Base-by-base conservation (phyloP, 192 early-diverging fungal species). In the Hyaloraphidium curvatum region DNA sequence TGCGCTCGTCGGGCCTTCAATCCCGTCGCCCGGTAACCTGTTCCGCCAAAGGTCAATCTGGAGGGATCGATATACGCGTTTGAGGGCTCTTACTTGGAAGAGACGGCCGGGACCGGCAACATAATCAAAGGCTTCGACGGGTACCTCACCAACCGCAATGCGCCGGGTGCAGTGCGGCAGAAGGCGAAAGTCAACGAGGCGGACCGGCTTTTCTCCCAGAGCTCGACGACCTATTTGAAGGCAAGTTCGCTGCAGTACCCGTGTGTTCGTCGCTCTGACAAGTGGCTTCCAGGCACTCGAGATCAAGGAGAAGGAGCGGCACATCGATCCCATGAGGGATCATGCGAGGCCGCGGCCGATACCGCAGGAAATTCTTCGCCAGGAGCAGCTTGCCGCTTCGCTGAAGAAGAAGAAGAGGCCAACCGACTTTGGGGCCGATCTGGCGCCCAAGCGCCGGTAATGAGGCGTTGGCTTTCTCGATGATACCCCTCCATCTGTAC, bases 61-160 rank as follows among this genome's bases (percentile, higher is more conserved):
- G 90, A 93, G 58, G 67, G 74, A 16, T 71, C 74, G 21, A 89
- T 93, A 31, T 93, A 86, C 64, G 67, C 73, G 21, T 84, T 85
- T 62, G 90, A 93, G 60, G 81, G 82, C 1, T 82, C 83, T 5
- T 93, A 93, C 59, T 68, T 93, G 28, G 90, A 93, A 65, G 85
- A 83, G 51, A 89, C 88, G 0, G 76, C 74, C 2, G 71, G 75
- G 2, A 75, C 80, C 21, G 90, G 90, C 27, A 93, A 93, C 57
- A 81, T 93, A 53, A 81, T 91, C 33, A 68, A 76, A 30, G 90
- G 90, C 0, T 93, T 89, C 53, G 88, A 90, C 9, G 84, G 82
- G 0, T 93, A 93, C 58, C 63, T 91, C 43, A 75, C 68, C 39
- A 73, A 66, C 23, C 59, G 74, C 22, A 9, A 11, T 9, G 17